These are phyloP conservation scores for Neoboletus subvelutipes DNA, from an alignment of 768 basidiomycete genomes.

Conservation along the genomic window DNA sequence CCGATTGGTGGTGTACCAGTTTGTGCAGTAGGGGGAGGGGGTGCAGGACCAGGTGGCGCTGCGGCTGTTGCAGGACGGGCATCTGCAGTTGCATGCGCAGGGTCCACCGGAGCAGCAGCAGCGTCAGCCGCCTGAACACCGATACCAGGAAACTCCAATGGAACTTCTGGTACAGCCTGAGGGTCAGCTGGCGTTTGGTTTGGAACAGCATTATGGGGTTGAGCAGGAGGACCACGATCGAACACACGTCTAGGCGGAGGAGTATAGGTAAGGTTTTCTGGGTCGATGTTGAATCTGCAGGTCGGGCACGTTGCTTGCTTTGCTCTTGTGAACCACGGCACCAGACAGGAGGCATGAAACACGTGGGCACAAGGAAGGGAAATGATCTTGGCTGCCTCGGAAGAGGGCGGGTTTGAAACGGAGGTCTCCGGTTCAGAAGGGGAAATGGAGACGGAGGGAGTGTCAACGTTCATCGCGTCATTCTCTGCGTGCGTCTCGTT, in stretches of 20 bases:
- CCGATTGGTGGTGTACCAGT: conserved; percentile 3
- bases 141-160: conserved; percentile 3
- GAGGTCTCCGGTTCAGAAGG: conserved; percentile 12
- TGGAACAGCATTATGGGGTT: conserved; percentile 11
- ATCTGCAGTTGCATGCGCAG: background rate
- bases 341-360: conserved; percentile 74
- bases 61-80: background rate
- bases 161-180: conserved; percentile 4
- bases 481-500: conserved; percentile 1
- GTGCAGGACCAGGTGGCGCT: conserved; percentile 1
- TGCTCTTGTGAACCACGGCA: conserved; percentile 82
- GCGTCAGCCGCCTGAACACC: background rate
- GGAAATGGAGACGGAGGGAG: conserved; percentile 9
- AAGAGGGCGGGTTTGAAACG: conserved; percentile 1
- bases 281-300: conserved; percentile 82
- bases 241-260: conserved; percentile 21
- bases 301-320: conserved; percentile 81
- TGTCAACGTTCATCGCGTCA: conserved; percentile 24
- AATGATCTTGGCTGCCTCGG: conserved; percentile 48
- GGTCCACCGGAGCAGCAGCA: conserved; percentile 1
- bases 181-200: conserved; percentile 13
- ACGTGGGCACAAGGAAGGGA: conserved; percentile 78
- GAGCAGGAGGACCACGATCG: conserved; percentile 13
- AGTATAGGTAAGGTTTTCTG: conserved; percentile 63
- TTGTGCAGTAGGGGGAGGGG: conserved; percentile 6